Percentiles rank a stretch among this genome's conserved stretches.
These are phyloP conservation scores for Pulveroboletus sp. DNA, from an alignment of 768 basidiomycete species.

Conservation along the genomic window DNA sequence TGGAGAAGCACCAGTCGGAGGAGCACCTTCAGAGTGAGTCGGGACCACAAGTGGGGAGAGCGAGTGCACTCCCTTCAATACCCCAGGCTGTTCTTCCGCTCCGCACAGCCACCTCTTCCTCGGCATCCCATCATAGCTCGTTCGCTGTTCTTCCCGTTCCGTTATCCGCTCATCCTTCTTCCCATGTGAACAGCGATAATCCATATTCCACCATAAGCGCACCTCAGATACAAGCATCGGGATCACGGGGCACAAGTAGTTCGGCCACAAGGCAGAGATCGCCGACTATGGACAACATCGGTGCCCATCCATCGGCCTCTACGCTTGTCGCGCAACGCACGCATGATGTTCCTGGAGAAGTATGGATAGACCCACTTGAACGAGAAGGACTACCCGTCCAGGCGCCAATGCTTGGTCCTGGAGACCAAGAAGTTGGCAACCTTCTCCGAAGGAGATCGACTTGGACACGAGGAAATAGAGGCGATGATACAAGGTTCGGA, in stretches of 20 bases:
- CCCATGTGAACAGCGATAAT: constrained; percentile 10
- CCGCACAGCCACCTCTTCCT: not conserved
- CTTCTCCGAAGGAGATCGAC: constrained; percentile 17
- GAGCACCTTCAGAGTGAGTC: constrained; percentile 3
- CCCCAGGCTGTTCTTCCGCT: constrained; percentile 12
- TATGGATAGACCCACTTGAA: constrained; percentile 59
- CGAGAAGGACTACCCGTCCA: constrained; percentile 54
- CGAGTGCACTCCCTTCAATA: constrained; percentile 6
- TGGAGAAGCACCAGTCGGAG: constrained; percentile 45
- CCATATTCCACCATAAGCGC: constrained; percentile 11
- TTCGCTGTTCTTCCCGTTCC: not conserved
- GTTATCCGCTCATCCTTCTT: not conserved
- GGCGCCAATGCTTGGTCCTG: constrained; percentile 21
- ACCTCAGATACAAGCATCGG: constrained; percentile 3
- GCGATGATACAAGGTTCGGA: not conserved
- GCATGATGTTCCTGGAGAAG: constrained; percentile 43
- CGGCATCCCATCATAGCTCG: constrained; percentile 1
- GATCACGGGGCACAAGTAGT: constrained; percentile 3
- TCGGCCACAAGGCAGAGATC: constrained; percentile 8
- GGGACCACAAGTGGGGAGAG: not conserved
- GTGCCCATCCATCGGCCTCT: constrained; percentile 3
- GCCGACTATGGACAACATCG: not conserved
- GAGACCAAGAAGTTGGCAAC: not conserved
- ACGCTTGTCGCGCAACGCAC: constrained; percentile 25
- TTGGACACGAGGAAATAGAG: constrained; percentile 11